Conservation (phyloP, 495 filamentous ascomycete species). For the Tuber melanosporum region DNA sequence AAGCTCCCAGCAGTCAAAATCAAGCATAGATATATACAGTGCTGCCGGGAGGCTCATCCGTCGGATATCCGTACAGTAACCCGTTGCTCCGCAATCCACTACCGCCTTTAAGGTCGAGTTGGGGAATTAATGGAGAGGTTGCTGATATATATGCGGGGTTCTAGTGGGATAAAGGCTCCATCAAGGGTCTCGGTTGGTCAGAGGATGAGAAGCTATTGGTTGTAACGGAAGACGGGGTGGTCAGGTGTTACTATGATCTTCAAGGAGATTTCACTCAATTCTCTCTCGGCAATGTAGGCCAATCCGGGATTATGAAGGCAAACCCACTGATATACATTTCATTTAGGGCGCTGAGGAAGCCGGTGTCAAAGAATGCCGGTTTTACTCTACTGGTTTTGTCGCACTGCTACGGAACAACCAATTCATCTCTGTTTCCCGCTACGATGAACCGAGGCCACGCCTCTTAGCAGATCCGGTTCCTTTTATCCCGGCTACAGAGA, state of each 20-base stretch:
- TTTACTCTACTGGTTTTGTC: conserved; percentile 87
- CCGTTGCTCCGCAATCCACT: conserved; percentile 3
- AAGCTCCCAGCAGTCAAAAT: conserved; percentile 63
- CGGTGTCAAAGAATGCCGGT: conserved; percentile 78
- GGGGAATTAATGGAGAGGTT: neutral
- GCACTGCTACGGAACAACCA: conserved; percentile 86
- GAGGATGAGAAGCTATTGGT: conserved; percentile 91
- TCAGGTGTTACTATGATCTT: conserved; percentile 84
- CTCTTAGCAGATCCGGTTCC: conserved; percentile 65
- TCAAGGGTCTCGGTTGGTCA: conserved; percentile 90
- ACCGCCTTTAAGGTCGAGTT: neutral
- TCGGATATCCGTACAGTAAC: conserved; percentile 54
- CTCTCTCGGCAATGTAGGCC: conserved; percentile 72
- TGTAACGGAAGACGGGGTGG: conserved; percentile 80
- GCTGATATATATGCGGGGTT: conserved; percentile 2
- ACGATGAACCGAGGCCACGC: conserved; percentile 84
- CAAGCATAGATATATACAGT: conserved; percentile 90
- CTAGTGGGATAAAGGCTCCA: conserved; percentile 83
- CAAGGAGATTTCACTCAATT: conserved; percentile 94
- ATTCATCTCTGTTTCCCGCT: conserved; percentile 76
- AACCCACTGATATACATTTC: neutral
- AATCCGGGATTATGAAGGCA: neutral
- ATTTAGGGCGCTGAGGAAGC: conserved; percentile 70
- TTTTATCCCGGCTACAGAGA: conserved; percentile 31
- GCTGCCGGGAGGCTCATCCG: conserved; percentile 78